Evolutionary conservation across 306 rosid species (phyloP).

Genomic region (Astragalus glycyphyllos): DNA sequence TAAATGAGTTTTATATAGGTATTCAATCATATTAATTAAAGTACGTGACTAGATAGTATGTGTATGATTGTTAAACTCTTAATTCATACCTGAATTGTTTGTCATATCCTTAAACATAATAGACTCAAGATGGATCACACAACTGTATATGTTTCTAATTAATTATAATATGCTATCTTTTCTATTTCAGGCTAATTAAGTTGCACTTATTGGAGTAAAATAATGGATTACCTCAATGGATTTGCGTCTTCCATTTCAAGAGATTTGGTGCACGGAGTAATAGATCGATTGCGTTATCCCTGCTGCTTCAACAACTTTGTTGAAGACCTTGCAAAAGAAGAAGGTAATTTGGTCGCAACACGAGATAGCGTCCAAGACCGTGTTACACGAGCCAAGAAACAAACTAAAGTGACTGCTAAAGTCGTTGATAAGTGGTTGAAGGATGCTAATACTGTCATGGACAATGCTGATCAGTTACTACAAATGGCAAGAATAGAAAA

Average conservation of each 20-base stretch:
- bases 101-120: not conserved
- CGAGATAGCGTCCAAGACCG: constrained; percentile 20
- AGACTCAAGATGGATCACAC: not conserved
- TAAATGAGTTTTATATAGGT: no score
- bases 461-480: constrained; percentile 20
- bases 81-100: not conserved
- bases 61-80: not conserved
- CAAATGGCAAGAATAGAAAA: constrained; percentile 7
- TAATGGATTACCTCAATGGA: constrained; percentile 21
- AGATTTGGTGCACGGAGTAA: not conserved
- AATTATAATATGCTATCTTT: not conserved
- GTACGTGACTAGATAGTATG: no score
- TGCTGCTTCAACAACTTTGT: constrained; percentile 30
- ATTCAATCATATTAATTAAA: no score
- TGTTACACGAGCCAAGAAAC: constrained; percentile 17
- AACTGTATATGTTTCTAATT: not conserved
- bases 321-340: constrained; percentile 29
- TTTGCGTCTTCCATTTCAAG: constrained; percentile 13
- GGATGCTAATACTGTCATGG: constrained; percentile 7
- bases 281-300: constrained; percentile 1
- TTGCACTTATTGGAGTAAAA: not conserved
- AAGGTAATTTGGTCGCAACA: not conserved
- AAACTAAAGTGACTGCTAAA: constrained; percentile 7
- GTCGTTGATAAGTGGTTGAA: constrained; percentile 34
- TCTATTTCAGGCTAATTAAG: constrained; percentile 1